Conservation (phyloP, 495 filamentous ascomycete species). For the Aspergillus hancockii region DNA sequence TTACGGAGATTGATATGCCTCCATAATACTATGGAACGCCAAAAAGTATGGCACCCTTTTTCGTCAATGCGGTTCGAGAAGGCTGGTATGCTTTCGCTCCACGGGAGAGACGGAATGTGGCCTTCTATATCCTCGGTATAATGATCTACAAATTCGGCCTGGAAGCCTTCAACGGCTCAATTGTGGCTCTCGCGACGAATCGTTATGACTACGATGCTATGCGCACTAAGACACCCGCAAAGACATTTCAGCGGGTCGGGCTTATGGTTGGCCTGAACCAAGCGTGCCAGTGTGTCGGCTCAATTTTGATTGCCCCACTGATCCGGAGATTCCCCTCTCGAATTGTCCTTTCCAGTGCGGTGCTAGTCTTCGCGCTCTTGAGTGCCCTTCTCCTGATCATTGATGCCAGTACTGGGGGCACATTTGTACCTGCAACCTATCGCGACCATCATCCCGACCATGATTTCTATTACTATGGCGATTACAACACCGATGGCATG, state of each 20-base stretch:
- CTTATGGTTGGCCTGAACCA: conserved; percentile 45
- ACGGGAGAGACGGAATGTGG: conserved; percentile 39
- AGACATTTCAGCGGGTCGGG: conserved; percentile 45
- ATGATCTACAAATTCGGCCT: conserved; percentile 47
- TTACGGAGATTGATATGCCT: not conserved
- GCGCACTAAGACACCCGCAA: conserved; percentile 22
- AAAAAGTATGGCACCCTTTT: conserved; percentile 18
- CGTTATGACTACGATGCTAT: conserved; percentile 44
- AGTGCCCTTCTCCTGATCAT: conserved; percentile 30
- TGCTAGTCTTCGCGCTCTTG: conserved; percentile 40
- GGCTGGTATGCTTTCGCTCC: conserved; percentile 29
- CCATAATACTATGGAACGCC: conserved; percentile 10
- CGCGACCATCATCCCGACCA: conserved; percentile 27
- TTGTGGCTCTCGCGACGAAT: conserved; percentile 44
- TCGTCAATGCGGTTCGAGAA: conserved; percentile 8
- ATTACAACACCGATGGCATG: conserved; percentile 43
- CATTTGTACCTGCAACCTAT: conserved; percentile 28
- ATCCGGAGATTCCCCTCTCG: conserved; percentile 43
- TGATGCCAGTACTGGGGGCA: conserved; percentile 42
- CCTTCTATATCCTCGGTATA: conserved; percentile 36
- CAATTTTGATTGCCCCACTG: conserved; percentile 46
- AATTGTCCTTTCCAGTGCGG: conserved; percentile 34
- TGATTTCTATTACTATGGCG: conserved; percentile 40
- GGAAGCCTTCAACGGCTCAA: conserved; percentile 45
- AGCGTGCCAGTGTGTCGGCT: conserved; percentile 46